Percentiles rank a stretch among this genome's conserved stretches.
phyloP scores from a whole-genome alignment of 768 basidiomycete genomes.

The Podaxis carcinomalis region DNA sequence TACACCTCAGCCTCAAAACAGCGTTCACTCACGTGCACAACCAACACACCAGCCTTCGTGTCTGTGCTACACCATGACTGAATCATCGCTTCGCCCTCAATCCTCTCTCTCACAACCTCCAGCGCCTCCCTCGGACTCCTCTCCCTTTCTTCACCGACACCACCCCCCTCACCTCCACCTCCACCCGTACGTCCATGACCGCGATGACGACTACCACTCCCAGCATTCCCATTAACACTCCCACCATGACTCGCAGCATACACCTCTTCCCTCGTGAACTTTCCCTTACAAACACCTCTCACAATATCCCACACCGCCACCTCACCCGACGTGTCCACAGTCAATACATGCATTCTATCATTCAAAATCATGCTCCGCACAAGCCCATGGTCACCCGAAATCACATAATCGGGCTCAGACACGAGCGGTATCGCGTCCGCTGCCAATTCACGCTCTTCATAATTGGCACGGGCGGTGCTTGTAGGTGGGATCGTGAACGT shows the following conservation, averaged over 20 bases:
- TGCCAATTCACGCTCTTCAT: slow-evolving; percentile 75
- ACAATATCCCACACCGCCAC: slow-evolving; percentile 94
- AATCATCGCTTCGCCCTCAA: slow-evolving; percentile 93
- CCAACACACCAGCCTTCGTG: slow-evolving; percentile 84
- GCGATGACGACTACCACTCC: slow-evolving; percentile 2
- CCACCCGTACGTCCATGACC: not conserved
- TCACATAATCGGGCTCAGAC: slow-evolving; percentile 59
- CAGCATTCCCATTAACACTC: slow-evolving; percentile 34
- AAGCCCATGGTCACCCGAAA: slow-evolving; percentile 75
- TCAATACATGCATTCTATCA: slow-evolving; percentile 86
- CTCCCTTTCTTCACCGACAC: slow-evolving; percentile 30
- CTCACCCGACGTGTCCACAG: slow-evolving; percentile 84
- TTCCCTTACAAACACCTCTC: slow-evolving; percentile 68
- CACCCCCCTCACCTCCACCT: slow-evolving; percentile 14
- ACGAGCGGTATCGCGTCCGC: slow-evolving; percentile 64
- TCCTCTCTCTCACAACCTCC: slow-evolving; percentile 81
- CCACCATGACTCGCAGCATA: slow-evolving; percentile 48
- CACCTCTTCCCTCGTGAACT: slow-evolving; percentile 64
- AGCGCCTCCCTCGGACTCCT: slow-evolving; percentile 78
- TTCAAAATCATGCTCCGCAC: slow-evolving; percentile 81
- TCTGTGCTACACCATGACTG: slow-evolving; percentile 85
- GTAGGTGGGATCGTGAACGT: slow-evolving; percentile 29
- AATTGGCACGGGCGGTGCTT: slow-evolving; percentile 43
- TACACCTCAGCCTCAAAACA: slow-evolving; percentile 96
- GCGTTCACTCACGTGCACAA: slow-evolving; percentile 81